phyloP scores from a whole-genome alignment of 176 grass and related monocot species.

The Bromus sterilis region DNA sequence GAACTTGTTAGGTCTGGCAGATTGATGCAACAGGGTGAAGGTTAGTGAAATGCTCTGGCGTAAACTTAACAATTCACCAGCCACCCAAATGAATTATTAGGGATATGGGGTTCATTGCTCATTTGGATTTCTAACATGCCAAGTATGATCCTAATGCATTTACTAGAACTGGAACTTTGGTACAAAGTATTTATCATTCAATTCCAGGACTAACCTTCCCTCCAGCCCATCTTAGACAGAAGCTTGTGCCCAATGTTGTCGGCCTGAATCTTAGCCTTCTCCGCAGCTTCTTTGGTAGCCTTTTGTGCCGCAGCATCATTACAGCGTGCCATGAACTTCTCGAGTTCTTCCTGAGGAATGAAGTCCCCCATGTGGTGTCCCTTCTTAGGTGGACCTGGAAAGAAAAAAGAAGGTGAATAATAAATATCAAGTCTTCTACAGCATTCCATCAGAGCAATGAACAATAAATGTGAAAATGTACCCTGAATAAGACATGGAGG shows the following conservation, averaged over 20 bases:
- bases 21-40: not conserved
- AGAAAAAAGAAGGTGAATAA: not conserved
- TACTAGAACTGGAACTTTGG: not conserved
- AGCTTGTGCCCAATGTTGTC: slow-evolving; percentile 99
- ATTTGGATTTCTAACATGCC: not conserved
- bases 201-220: slow-evolving; percentile 63
- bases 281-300: slow-evolving; percentile 64
- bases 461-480: slow-evolving; percentile 9
- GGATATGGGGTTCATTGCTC: not conserved
- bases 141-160: not conserved
- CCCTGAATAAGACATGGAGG: slow-evolving; percentile 91
- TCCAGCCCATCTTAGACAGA: slow-evolving; percentile 99
- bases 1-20: not conserved
- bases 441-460: not conserved
- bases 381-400: slow-evolving; percentile 50
- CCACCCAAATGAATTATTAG: not conserved
- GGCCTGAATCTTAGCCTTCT: slow-evolving; percentile 95
- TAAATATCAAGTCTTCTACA: slow-evolving; percentile 4
- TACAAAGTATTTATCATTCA: not conserved
- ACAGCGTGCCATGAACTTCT: slow-evolving; percentile 77
- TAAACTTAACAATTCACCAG: not conserved
- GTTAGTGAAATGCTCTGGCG: not conserved
- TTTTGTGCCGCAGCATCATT: slow-evolving; percentile 78
- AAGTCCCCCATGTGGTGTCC: slow-evolving; percentile 99
- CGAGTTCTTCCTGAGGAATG: slow-evolving; percentile 86